phyloP scores from a whole-genome alignment of 2,329 filamentous ascomycete genomes.

The Parastagonospora nodorum region DNA sequence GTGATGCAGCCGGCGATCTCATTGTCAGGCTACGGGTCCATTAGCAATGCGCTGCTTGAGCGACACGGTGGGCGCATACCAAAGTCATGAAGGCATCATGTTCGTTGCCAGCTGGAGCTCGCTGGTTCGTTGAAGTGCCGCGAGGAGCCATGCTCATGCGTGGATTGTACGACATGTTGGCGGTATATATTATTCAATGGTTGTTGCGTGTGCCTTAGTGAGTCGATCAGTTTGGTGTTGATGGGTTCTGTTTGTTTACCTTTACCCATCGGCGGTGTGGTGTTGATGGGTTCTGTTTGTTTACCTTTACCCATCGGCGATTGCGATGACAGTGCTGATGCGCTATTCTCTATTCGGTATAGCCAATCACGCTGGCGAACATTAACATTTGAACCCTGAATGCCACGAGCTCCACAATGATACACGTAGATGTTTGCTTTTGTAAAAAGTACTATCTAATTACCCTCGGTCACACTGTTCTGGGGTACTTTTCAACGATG shows the following conservation, averaged over 20 bases:
- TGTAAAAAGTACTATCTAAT: too few species aligned
- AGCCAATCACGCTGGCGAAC: neutral
- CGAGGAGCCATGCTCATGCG: constrained; percentile 57
- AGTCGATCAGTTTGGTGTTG: constrained; percentile 4
- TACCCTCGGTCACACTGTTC: too few species aligned
- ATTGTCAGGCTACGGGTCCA: constrained; percentile 57
- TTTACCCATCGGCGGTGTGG: constrained; percentile 3
- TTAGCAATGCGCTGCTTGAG: constrained; percentile 17
- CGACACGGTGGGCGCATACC: constrained; percentile 36
- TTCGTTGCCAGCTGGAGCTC: constrained; percentile 49
- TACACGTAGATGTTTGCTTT: too few species aligned
- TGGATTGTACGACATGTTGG: constrained; percentile 54
- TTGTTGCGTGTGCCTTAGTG: neutral
- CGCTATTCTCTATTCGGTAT: too few species aligned
- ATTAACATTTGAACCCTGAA: too few species aligned
- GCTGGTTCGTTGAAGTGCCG: constrained; percentile 48
- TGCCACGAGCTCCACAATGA: too few species aligned
- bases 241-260: constrained; percentile 15
- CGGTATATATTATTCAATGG: constrained; percentile 2
- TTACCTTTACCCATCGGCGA: neutral
- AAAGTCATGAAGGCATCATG: constrained; percentile 58
- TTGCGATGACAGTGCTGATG: too few species aligned
- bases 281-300: constrained; percentile 15
- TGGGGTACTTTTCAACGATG: too few species aligned
- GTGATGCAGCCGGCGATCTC: constrained; percentile 98